phyloP scores from a whole-genome alignment of 495 filamentous ascomycete species.

The Astrothelium macrocarpum region DNA sequence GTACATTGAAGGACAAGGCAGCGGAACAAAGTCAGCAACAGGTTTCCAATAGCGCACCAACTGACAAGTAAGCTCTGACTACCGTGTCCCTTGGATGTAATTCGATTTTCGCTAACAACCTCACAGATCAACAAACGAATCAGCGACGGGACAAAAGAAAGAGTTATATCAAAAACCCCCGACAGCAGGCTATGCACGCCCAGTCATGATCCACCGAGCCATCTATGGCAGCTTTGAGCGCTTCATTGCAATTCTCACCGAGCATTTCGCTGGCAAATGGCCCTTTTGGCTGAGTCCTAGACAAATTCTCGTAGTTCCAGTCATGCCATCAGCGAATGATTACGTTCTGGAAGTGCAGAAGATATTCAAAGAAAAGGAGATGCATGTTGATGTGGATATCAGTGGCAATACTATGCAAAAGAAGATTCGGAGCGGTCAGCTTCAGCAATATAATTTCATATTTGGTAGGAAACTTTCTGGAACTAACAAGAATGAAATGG shows the following conservation, averaged over 20 bases:
- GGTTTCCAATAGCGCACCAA: neutral
- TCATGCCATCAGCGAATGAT: constrained; percentile 73
- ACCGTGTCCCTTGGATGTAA: neutral
- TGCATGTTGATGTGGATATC: constrained; percentile 80
- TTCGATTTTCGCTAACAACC: neutral
- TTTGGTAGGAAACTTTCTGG: constrained; percentile 47
- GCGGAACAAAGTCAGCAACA: constrained; percentile 10
- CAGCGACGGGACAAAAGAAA: constrained; percentile 24
- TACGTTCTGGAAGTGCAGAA: constrained; percentile 77
- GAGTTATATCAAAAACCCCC: constrained; percentile 37
- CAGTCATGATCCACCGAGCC: constrained; percentile 94
- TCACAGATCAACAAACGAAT: neutral
- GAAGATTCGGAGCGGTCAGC: constrained; percentile 81
- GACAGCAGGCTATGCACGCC: constrained; percentile 67
- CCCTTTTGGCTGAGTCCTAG: constrained; percentile 95
- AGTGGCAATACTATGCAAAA: constrained; percentile 89
- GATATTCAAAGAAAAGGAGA: constrained; percentile 46
- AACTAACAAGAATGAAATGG: neutral
- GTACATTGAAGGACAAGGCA: constrained; percentile 27
- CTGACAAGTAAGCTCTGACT: neutral
- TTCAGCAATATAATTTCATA: constrained; percentile 86
- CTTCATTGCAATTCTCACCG: constrained; percentile 84
- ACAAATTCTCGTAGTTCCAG: constrained; percentile 84
- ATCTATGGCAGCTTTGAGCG: constrained; percentile 91
- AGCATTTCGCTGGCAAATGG: constrained; percentile 97